Conservation (phyloP, 306 rosid species). For the Pyrus communis region DNA sequence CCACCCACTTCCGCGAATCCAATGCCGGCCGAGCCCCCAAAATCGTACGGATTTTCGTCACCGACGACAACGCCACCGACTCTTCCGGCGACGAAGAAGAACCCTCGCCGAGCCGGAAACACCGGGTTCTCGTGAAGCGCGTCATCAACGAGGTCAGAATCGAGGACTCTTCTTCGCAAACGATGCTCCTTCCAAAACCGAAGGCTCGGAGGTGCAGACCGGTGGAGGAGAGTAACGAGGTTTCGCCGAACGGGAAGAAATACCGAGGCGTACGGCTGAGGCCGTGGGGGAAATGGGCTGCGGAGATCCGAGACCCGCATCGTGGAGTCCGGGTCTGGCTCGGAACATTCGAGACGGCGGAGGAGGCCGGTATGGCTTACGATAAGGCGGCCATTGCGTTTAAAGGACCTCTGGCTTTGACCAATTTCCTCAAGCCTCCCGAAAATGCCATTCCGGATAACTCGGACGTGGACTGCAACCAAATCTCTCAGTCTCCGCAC, state of each 20-base stretch:
- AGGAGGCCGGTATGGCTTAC: constrained; percentile 56
- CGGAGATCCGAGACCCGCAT: constrained; percentile 49
- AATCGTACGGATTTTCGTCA: constrained; percentile 34
- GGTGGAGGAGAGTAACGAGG: not conserved
- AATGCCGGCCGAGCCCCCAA: not conserved
- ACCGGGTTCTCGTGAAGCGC: constrained; percentile 16
- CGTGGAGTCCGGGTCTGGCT: constrained; percentile 38
- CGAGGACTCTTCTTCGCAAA: not conserved
- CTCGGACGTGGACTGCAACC: not conserved
- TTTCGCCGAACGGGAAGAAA: constrained; percentile 3
- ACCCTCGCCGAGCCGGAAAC: not conserved
- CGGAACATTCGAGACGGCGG: constrained; percentile 51
- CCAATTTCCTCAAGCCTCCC: constrained; percentile 29
- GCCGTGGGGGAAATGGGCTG: constrained; percentile 55
- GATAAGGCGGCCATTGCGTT: constrained; percentile 48
- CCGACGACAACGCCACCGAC: constrained; percentile 48
- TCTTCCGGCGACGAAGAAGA: constrained; percentile 48
- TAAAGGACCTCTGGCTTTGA: constrained; percentile 45
- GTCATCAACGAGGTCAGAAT: constrained; percentile 39
- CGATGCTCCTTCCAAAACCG: not conserved
- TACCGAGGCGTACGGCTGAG: constrained; percentile 46
- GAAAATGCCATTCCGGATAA: not conserved
- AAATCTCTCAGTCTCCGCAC: not conserved
- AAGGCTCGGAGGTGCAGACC: not conserved
- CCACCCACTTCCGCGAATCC: not conserved